Evolutionary conservation across 2,329 filamentous ascomycete genomes (phyloP).

Genomic region (Scorias spongiosa): DNA sequence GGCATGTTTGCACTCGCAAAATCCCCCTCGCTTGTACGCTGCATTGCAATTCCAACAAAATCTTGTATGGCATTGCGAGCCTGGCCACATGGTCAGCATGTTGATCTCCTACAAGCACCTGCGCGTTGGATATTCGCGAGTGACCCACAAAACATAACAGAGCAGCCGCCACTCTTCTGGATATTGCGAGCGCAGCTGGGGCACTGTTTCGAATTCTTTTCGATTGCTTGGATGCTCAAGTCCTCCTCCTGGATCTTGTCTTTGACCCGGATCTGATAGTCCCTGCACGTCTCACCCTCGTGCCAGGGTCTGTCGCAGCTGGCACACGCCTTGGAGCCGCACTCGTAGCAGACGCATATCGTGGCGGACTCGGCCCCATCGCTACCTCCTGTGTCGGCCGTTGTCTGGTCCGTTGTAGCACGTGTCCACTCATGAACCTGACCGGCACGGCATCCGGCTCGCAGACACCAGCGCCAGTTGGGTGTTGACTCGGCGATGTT

Average conservation of each 20-base stretch:
- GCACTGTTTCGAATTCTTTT: conserved; percentile 13
- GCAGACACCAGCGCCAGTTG: conserved; percentile 17
- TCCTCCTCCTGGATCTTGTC: conserved; percentile 13
- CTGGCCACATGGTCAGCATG: conserved; percentile 1
- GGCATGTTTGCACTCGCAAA: too few species aligned
- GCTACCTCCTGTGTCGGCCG: background rate
- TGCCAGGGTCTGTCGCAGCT: conserved; percentile 18
- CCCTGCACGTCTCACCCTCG: conserved; percentile 16
- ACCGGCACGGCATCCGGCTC: background rate
- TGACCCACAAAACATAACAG: conserved; percentile 14
- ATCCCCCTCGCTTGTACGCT: too few species aligned
- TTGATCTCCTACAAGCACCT: background rate
- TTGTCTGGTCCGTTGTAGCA: background rate
- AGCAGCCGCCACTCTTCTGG: conserved; percentile 19
- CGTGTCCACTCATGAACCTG: background rate
- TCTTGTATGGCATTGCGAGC: conserved; percentile 8
- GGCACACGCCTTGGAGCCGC: conserved; percentile 16
- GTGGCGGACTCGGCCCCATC: background rate
- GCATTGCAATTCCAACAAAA: conserved; percentile 18
- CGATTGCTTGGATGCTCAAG: conserved; percentile 7
- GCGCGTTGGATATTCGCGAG: background rate
- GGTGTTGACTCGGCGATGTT: conserved; percentile 14
- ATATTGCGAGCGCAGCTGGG: conserved; percentile 15
- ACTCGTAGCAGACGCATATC: conserved; percentile 13
- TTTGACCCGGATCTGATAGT: conserved; percentile 18